Evolutionary conservation across 257 asterid genomes (phyloP).

Genomic region (Rhazya stricta): DNA sequence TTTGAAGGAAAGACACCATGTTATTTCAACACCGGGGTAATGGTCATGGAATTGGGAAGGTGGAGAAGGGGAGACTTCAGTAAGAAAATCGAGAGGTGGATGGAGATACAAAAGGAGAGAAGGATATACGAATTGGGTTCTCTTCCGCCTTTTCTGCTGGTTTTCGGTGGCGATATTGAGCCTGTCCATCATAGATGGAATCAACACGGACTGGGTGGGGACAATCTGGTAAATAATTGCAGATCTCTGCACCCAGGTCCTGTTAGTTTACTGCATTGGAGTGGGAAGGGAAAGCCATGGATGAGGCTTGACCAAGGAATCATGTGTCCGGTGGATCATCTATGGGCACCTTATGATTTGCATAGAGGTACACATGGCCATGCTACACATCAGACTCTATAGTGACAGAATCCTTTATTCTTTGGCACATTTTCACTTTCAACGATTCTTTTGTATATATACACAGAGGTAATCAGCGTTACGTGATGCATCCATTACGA

Average conservation of each 20-base stretch:
- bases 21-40: conserved; percentile 71
- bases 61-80: conserved; percentile 60
- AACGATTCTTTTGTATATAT: conserved; percentile 10
- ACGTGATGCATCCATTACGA: neutral
- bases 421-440: neutral
- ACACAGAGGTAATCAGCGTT: neutral
- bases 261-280: conserved; percentile 81
- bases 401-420: neutral
- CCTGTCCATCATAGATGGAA: conserved; percentile 66
- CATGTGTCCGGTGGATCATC: conserved; percentile 56
- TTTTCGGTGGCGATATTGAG: conserved; percentile 62
- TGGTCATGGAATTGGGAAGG: conserved; percentile 56
- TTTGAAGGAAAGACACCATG: conserved; percentile 50
- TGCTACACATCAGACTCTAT: neutral
- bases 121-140: conserved; percentile 73
- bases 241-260: conserved; percentile 62
- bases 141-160: conserved; percentile 64
- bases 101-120: conserved; percentile 50
- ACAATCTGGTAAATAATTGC: conserved; percentile 55
- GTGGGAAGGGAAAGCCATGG: conserved; percentile 91
- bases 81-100: conserved; percentile 52
- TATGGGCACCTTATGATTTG: conserved; percentile 66
- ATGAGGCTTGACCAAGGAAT: conserved; percentile 50
- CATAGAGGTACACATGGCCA: neutral
- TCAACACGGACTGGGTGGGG: conserved; percentile 81